phyloP scores from a whole-genome alignment of 1,284 basidiomycete species.

The Ganoderma meredithae region DNA sequence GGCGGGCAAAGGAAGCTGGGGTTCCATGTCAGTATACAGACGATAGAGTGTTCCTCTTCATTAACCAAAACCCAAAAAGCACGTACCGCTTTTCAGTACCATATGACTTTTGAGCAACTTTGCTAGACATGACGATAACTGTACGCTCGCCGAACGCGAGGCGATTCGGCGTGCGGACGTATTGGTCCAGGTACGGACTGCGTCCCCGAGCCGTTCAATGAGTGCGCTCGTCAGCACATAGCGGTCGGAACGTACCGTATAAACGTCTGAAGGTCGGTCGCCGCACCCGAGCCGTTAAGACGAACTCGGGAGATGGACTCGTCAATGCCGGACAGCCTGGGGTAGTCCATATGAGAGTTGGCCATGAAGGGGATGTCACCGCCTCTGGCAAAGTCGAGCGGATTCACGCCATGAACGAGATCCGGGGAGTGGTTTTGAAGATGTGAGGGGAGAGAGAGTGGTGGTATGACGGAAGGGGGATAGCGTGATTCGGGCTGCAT shows the following conservation, averaged over 20 bases:
- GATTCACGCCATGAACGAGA: constrained; percentile 69
- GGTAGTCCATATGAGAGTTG: constrained; percentile 60
- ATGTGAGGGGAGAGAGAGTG: constrained; percentile 49
- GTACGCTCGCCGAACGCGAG: constrained; percentile 93
- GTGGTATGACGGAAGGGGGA: constrained; percentile 43
- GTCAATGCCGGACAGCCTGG: constrained; percentile 65
- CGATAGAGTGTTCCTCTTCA: not conserved
- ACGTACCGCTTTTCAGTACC: constrained; percentile 91
- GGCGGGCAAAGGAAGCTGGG: constrained; percentile 93
- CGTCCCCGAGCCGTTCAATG: constrained; percentile 25
- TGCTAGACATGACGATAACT: constrained; percentile 95
- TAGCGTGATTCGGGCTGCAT: constrained; percentile 48
- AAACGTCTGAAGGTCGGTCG: constrained; percentile 79
- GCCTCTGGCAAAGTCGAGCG: constrained; percentile 64
- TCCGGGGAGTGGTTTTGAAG: constrained; percentile 54
- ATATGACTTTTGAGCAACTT: constrained; percentile 97
- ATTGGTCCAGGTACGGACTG: constrained; percentile 84
- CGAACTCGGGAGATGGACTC: constrained; percentile 71
- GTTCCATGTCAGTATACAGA: constrained; percentile 21
- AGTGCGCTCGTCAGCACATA: constrained; percentile 29
- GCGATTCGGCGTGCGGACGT: constrained; percentile 85
- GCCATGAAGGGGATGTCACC: constrained; percentile 67
- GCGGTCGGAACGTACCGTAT: constrained; percentile 63
- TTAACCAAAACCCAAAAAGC: not conserved
- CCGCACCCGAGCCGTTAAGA: constrained; percentile 65